Evolutionary conservation across 2,329 filamentous ascomycete species (phyloP).

Genomic region (Monosporascus cannonballus): DNA sequence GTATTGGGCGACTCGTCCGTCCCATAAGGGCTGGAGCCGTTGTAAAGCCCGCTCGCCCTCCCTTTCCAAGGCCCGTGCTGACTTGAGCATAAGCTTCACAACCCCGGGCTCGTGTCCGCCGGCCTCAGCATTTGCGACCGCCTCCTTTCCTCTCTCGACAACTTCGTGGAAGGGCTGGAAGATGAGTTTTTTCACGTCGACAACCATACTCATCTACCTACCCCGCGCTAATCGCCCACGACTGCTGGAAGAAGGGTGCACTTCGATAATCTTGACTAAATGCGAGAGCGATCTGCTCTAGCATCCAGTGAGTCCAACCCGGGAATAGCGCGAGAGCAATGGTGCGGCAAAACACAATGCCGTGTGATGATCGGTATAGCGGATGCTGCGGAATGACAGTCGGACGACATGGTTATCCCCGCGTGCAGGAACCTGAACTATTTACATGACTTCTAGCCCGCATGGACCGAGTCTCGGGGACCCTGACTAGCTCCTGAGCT

Average conservation of each 20-base stretch:
- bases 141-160: conserved; percentile 31
- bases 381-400: no score
- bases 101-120: conserved; percentile 14
- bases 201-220: conserved; percentile 12
- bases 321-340: no score
- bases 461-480: no score
- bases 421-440: not conserved
- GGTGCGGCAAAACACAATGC: no score
- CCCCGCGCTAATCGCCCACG: not conserved
- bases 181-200: conserved; percentile 21
- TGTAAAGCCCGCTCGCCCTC: conserved; percentile 34
- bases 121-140: conserved; percentile 26
- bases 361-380: no score
- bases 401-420: no score
- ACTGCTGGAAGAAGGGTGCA: not conserved
- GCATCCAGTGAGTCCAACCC: no score
- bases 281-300: not conserved
- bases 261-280: not conserved
- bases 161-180: conserved; percentile 35
- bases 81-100: conserved; percentile 24
- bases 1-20: conserved; percentile 28
- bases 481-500: not conserved
- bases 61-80: conserved; percentile 26
- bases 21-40: conserved; percentile 32
- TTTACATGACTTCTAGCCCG: not conserved